These are phyloP conservation scores for Apiospora sp. DNA, from an alignment of 2,329 filamentous ascomycete genomes.

Conservation along the genomic window DNA sequence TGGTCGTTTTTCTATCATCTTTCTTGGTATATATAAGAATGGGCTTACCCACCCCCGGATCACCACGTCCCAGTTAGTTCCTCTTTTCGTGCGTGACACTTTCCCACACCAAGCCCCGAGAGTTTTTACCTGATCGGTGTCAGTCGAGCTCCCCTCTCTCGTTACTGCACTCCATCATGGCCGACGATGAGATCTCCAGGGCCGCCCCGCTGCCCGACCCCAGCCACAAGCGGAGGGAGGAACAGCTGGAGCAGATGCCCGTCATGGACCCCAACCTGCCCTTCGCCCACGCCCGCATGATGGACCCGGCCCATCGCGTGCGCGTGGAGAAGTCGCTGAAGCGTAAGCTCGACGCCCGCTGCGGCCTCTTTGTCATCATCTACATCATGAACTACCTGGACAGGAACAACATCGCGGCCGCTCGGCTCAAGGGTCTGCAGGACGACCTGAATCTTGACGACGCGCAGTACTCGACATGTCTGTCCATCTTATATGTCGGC, in stretches of 20 bases:
- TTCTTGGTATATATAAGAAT: not conserved
- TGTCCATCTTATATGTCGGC: constrained; percentile 71
- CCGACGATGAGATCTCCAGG: constrained; percentile 37
- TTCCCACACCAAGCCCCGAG: not conserved
- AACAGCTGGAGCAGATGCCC: constrained; percentile 33
- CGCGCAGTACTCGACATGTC: constrained; percentile 69
- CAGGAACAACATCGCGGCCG: constrained; percentile 73
- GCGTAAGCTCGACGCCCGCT: constrained; percentile 75
- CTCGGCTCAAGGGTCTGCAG: constrained; percentile 70
- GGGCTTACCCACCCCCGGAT: not conserved
- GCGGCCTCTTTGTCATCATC: constrained; percentile 74
- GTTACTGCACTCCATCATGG: constrained; percentile 25
- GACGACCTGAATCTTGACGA: constrained; percentile 57
- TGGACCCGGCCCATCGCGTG: constrained; percentile 57
- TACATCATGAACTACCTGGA: constrained; percentile 81
- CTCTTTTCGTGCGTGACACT: not conserved
- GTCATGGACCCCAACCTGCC: constrained; percentile 19
- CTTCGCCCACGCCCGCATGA: constrained; percentile 29
- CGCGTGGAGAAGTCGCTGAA: constrained; percentile 70
- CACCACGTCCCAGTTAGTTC: not conserved
- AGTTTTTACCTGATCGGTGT: constrained; percentile 8
- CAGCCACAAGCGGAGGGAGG: constrained; percentile 32
- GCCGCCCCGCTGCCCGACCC: constrained; percentile 27
- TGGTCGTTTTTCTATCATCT: not conserved
- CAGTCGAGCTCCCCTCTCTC: not conserved